Evolutionary conservation across 2,329 filamentous ascomycete genomes (phyloP).

Genomic region (Microthyrium microscopicum): DNA sequence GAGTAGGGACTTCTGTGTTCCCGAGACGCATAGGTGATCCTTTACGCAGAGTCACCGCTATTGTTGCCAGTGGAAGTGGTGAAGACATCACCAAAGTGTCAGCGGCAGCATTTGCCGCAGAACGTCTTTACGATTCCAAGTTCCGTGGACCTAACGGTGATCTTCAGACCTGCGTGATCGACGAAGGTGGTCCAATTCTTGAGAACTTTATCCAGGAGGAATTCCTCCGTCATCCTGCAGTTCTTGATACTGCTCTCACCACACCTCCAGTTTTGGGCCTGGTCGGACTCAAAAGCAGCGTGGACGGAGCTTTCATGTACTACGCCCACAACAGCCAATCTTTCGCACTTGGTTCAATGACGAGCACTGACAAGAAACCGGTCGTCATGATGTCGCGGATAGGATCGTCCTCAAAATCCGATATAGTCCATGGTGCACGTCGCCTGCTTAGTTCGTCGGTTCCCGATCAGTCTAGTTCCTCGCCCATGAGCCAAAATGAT

Average conservation of each 20-base stretch:
- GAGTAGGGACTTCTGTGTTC: constrained; percentile 80
- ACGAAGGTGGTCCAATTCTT: constrained; percentile 58
- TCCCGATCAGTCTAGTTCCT: too few relatives aligned
- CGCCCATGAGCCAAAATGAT: too few relatives aligned
- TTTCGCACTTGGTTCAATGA: constrained; percentile 31
- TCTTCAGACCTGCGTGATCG: constrained; percentile 31
- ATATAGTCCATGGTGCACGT: neutral
- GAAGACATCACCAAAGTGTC: constrained; percentile 96
- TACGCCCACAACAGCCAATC: constrained; percentile 95
- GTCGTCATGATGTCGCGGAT: too few relatives aligned
- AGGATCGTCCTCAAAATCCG: neutral
- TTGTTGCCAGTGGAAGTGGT: constrained; percentile 84
- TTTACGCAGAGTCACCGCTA: constrained; percentile 54
- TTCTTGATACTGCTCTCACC: constrained; percentile 8
- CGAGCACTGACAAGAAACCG: neutral
- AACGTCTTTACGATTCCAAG: constrained; percentile 60
- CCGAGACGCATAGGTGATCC: constrained; percentile 56
- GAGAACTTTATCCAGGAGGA: constrained; percentile 67
- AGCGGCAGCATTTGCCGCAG: constrained; percentile 73
- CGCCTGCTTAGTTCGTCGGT: too few relatives aligned
- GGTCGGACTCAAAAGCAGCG: constrained; percentile 73
- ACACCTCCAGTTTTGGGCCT: constrained; percentile 50
- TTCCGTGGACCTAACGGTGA: constrained; percentile 42
- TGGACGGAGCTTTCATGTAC: constrained; percentile 62
- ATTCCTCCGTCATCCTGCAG: constrained; percentile 50